Percentiles rank a stretch among this genome's conserved stretches.
Conservation (phyloP, 139 green algal species). For the Tetraselmis striata region DNA sequence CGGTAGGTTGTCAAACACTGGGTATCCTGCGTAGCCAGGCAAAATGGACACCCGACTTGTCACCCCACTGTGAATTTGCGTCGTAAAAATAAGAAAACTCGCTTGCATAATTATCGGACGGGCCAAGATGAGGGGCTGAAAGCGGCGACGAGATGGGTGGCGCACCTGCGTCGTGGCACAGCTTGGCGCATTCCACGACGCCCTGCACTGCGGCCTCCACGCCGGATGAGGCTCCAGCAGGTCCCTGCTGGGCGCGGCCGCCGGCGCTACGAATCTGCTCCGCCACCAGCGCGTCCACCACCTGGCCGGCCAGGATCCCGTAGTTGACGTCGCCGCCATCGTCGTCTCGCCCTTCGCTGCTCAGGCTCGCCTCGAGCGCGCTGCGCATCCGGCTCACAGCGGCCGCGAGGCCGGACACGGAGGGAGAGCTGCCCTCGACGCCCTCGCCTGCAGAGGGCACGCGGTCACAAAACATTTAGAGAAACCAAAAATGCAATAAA, state of each 20-base stretch:
- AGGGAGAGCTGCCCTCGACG: no score
- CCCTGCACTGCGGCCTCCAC: neutral
- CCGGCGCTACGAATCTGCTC: neutral
- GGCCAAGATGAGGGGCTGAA: no score
- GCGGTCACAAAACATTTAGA: no score
- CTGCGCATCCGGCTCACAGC: neutral
- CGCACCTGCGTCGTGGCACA: neutral
- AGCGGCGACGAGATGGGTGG: no score
- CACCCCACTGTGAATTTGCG: no score
- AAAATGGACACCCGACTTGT: no score
- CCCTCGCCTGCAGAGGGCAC: no score
- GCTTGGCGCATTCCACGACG: neutral
- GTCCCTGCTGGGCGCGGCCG: neutral
- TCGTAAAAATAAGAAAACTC: no score
- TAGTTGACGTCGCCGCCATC: neutral
- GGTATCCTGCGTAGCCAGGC: neutral
- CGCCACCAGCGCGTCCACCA: neutral
- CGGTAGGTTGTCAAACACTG: neutral
- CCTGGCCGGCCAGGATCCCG: neutral
- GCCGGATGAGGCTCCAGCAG: neutral
- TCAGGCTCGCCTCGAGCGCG: neutral
- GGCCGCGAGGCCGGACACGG: neutral
- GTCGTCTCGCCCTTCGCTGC: no score
- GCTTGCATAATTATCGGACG: no score
- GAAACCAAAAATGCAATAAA: no score